phyloP scores from a whole-genome alignment of 768 basidiomycete species.

The Tylopilus rubrobrunneus region DNA sequence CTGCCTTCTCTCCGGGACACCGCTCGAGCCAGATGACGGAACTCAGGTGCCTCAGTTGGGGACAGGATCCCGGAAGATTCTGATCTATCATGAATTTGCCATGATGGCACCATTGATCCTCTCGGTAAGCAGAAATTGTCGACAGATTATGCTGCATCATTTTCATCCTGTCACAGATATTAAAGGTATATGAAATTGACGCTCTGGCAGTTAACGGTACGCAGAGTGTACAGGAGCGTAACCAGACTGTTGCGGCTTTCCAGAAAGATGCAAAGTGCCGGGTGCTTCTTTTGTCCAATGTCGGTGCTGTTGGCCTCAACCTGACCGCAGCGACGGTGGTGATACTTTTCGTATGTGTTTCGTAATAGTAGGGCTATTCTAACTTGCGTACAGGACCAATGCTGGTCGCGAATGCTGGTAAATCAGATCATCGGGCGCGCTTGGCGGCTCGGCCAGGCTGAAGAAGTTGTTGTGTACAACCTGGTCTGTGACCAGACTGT shows the following conservation, averaged over 20 bases:
- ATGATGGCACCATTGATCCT: slow-evolving; percentile 8
- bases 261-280: not conserved
- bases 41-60: not conserved
- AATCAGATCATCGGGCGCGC: slow-evolving; percentile 13
- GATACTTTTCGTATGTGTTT: slow-evolving; percentile 1
- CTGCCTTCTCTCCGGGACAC: slow-evolving; percentile 3
- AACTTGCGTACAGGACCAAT: slow-evolving; percentile 1
- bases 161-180: not conserved
- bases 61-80: not conserved
- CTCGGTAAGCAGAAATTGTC: not conserved
- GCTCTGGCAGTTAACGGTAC: slow-evolving; percentile 6
- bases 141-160: not conserved
- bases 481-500: slow-evolving; percentile 7
- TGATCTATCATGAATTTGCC: slow-evolving; percentile 6
- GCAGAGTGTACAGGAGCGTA: not conserved
- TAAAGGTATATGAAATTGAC: not conserved
- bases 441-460: slow-evolving; percentile 9
- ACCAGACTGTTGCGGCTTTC: not conserved
- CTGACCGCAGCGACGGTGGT: slow-evolving; percentile 2
- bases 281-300: slow-evolving; percentile 2
- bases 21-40: not conserved
- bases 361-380: not conserved
- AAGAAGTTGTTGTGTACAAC: slow-evolving; percentile 8
- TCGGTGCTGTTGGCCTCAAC: slow-evolving; percentile 1
- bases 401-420: slow-evolving; percentile 11